Percentiles rank a stretch among this genome's conserved stretches.
Conservation (phyloP, 768 basidiomycete genomes). For the Boletus subcaerulescens region DNA sequence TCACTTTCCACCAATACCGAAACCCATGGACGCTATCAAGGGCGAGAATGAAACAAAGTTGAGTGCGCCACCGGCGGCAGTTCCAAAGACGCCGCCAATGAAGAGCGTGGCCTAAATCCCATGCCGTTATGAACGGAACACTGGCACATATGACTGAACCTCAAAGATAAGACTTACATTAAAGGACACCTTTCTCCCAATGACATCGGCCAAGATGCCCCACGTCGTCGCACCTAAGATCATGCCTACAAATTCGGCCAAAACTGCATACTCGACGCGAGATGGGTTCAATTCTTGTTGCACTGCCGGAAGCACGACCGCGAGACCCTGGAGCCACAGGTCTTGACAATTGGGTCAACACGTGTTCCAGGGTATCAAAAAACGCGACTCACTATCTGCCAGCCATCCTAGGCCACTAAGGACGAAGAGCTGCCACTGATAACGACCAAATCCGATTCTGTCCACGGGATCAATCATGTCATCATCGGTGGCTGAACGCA, state of each 20-base stretch:
- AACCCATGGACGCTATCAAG: conserved; percentile 45
- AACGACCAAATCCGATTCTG: conserved; percentile 50
- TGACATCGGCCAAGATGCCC: conserved; percentile 49
- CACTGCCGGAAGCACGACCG: conserved; percentile 44
- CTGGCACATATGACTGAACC: too few species aligned
- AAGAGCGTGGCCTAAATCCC: conserved; percentile 32
- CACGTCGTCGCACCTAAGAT: conserved; percentile 48
- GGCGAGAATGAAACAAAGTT: conserved; percentile 47
- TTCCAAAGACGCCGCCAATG: conserved; percentile 46
- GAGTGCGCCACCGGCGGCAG: conserved; percentile 44
- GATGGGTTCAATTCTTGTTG: conserved; percentile 41
- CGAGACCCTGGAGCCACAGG: conserved; percentile 46
- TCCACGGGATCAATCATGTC: neutral
- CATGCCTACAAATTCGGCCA: conserved; percentile 46
- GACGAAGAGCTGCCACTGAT: conserved; percentile 47
- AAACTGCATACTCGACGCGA: conserved; percentile 43
- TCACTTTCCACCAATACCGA: conserved; percentile 52
- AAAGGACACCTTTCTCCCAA: conserved; percentile 46
- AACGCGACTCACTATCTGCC: conserved; percentile 41
- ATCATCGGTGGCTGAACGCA: conserved; percentile 1
- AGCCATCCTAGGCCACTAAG: conserved; percentile 49
- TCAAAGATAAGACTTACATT: conserved; percentile 23
- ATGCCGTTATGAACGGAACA: neutral
- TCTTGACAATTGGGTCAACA: conserved; percentile 15
- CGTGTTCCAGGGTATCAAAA: conserved; percentile 19